Evolutionary conservation across 768 basidiomycete species (phyloP).

Genomic region (Mrakia blollopis): DNA sequence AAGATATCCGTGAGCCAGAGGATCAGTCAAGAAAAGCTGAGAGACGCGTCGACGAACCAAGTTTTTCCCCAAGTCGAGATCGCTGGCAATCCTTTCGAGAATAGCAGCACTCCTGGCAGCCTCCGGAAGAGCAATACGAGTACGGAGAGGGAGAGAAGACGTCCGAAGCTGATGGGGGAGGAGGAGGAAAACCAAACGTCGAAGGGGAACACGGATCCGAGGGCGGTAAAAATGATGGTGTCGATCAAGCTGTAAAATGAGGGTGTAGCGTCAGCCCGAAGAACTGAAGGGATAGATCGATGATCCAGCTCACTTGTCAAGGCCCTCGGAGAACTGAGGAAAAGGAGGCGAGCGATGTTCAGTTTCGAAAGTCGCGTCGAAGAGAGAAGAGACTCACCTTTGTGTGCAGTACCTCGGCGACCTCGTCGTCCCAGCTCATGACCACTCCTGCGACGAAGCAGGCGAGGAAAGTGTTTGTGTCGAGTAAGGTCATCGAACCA

Average conservation of each 20-base stretch:
- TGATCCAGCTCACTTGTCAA: not conserved
- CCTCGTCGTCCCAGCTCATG: constrained; percentile 8
- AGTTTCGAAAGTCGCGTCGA: not conserved
- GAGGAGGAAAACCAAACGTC: not conserved
- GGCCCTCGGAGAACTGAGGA: constrained; percentile 2
- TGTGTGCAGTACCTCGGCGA: not conserved
- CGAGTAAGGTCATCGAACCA: not conserved
- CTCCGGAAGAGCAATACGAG: constrained; percentile 2
- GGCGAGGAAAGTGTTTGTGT: constrained; percentile 1
- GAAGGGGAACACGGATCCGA: constrained; percentile 20
- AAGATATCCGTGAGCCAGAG: not conserved
- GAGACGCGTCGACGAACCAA: not conserved
- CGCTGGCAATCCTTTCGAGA: not conserved
- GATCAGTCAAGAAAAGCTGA: not conserved
- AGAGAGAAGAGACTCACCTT: not conserved
- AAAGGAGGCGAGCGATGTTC: not conserved
- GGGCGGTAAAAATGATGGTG: constrained; percentile 6
- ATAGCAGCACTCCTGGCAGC: constrained; percentile 1
- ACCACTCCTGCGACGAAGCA: constrained; percentile 17
- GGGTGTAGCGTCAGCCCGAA: not conserved
- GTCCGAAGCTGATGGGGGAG: not conserved
- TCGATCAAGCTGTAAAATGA: not conserved
- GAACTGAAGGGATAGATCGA: not conserved
- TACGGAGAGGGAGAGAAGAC: not conserved
- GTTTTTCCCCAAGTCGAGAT: not conserved